Evolutionary conservation across 352 stramenopile genomes (phyloP), one percentile per base, ranked within the genome.

Genomic region (Pythium rhizo-oryzae): DNA sequence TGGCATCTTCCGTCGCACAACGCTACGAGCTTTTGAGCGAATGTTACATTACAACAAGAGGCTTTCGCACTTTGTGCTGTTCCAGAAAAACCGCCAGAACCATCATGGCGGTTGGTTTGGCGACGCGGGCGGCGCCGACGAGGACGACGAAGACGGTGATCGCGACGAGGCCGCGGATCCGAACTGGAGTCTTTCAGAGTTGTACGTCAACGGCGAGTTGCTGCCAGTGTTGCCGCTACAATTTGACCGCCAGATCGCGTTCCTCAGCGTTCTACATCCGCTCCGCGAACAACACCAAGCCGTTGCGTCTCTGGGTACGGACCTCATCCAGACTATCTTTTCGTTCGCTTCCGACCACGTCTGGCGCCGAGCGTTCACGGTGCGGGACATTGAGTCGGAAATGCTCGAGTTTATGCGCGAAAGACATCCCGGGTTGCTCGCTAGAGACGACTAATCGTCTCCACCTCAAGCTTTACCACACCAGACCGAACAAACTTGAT

Each of bases 301-400:
- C 18, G 30, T 28, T 28, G 52, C 23, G 2, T 4, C 44, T 9
- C 33, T 59, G 18, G 52, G 52, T 19, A 47, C 52, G 30, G 52
- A 47, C n/a, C 15, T 59, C 18, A 21, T 59, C 12, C 28, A 46
- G 30, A 16, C 30, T 9, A 59, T 59, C 33, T 59, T 59, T 19
- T 24, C 52, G 52, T 59, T 47, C 11, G 52, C 52, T 3, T 18
- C 52, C 16, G 52, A 59, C 18, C 16, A 18, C 30, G 52, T 46
- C 11, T 46, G 52, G 52, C 52, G 52, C 19, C 30, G 52, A 8
- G 52, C 52, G 8, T 46, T 46, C 19, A 41, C 33, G 8, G 28
- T 41, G 52, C 52, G 52, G 12, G 52, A 59, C 30, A 30, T 59
- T 6, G 52, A 59, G 8, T 59, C 52, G 30, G 52, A 59, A 9